Conservation (phyloP, 371 early-diverging fungal species). For the Dichotomocladium elegans region DNA sequence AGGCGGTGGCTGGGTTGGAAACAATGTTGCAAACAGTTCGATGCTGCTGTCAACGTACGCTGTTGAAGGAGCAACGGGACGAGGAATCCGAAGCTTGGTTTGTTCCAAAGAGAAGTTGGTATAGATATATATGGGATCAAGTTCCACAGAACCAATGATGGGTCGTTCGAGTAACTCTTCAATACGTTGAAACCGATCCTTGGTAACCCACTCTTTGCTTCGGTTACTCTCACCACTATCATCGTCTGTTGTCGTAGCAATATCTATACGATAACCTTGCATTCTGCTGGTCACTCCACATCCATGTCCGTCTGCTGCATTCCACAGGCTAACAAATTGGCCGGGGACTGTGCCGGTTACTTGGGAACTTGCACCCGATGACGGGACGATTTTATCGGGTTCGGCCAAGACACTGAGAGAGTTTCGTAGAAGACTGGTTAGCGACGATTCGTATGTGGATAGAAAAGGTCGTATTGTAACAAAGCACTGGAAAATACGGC, state of each 20-base stretch:
- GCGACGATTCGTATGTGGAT: conserved; percentile 63
- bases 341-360: conserved; percentile 52
- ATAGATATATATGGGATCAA: conserved; percentile 56
- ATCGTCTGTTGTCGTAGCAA: conserved; percentile 27
- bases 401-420: conserved; percentile 52
- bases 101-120: conserved; percentile 30
- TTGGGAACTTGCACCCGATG: conserved; percentile 52
- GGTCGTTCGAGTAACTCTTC: conserved; percentile 59
- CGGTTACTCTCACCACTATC: conserved; percentile 25
- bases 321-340: conserved; percentile 56
- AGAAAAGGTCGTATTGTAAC: conserved; percentile 57
- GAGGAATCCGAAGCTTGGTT: conserved; percentile 11
- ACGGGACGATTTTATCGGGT: conserved; percentile 47
- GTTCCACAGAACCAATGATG: conserved; percentile 55
- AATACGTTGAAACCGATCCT: conserved; percentile 52
- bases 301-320: conserved; percentile 57
- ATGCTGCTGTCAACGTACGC: conserved; percentile 41
- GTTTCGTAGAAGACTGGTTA: conserved; percentile 55
- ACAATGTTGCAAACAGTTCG: conserved; percentile 72
- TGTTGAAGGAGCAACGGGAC: conserved; percentile 37
- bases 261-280: conserved; percentile 50
- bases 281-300: conserved; percentile 62
- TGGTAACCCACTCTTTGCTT: conserved; percentile 56
- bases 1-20: conserved; percentile 56
- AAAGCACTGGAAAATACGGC: conserved; percentile 76